A percentile compares a stretch with the other conserved stretches of the same genome.
Conservation (phyloP, 179 eudicot genomes). For the Silene vulgaris region DNA sequence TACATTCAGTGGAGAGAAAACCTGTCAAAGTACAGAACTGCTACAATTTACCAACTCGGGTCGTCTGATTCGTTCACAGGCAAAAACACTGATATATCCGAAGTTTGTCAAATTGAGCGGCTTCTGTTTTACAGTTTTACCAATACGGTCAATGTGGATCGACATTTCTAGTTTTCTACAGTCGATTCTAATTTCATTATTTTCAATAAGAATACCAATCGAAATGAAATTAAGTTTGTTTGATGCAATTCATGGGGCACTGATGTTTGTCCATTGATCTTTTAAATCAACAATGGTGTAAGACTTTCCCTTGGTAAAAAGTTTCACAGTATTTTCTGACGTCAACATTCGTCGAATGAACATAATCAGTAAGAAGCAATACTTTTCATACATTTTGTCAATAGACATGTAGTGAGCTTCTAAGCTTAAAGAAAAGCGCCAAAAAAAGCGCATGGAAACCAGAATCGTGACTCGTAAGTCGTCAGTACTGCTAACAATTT, state of each 20-base stretch:
- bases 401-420: background rate
- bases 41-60: background rate
- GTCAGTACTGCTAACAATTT: constrained; percentile 1
- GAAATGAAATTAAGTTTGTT: background rate
- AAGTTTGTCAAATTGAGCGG: background rate
- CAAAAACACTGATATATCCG: background rate
- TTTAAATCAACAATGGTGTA: background rate
- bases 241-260: background rate
- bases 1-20: background rate
- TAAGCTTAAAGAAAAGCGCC: background rate
- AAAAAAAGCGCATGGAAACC: background rate
- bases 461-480: background rate
- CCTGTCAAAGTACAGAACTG: background rate
- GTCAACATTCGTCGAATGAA: background rate
- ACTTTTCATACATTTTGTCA: background rate
- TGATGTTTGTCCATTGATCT: background rate
- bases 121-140: background rate
- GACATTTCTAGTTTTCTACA: background rate
- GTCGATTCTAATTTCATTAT: no score
- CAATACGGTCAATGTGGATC: background rate
- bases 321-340: background rate
- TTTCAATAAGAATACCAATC: background rate
- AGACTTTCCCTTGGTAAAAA: background rate
- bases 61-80: background rate
- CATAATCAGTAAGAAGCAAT: background rate